Evolutionary conservation across 1,139 yeast genomes (phyloP).

Genomic region (Protomyces pachydermus): DNA sequence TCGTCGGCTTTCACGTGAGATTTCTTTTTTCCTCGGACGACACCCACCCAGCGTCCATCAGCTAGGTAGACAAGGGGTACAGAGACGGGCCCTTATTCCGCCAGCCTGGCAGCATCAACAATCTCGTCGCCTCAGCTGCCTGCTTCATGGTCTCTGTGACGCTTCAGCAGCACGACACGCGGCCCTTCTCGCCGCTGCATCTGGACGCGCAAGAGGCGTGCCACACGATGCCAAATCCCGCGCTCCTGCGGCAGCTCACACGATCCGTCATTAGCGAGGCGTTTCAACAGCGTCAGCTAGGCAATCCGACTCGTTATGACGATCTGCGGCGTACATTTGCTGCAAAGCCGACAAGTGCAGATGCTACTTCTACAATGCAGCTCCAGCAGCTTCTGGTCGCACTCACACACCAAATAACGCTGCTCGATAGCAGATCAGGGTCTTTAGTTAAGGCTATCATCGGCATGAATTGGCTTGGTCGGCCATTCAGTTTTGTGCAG

Average conservation of each 20-base stretch:
- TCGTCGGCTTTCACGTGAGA: neutral
- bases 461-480: constrained; percentile 26
- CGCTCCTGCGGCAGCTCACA: constrained; percentile 9
- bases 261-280: constrained; percentile 12
- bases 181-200: neutral
- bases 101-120: too few species aligned
- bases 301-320: constrained; percentile 26
- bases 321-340: constrained; percentile 29
- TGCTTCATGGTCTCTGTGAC: neutral
- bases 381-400: constrained; percentile 28
- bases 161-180: neutral
- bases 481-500: constrained; percentile 27
- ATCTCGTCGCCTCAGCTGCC: too few species aligned
- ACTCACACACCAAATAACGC: constrained; percentile 28
- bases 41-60: too few species aligned
- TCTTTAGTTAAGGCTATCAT: constrained; percentile 25
- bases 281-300: constrained; percentile 10
- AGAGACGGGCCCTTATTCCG: too few species aligned
- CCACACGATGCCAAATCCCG: neutral
- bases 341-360: constrained; percentile 20
- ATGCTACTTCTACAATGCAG: constrained; percentile 29
- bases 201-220: constrained; percentile 5
- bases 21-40: neutral
- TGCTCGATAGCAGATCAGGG: constrained; percentile 15
- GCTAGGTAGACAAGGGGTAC: too few species aligned